Percentiles rank a stretch among this genome's conserved stretches.
Conservation (phyloP, 2,329 filamentous ascomycete species). For the Leptographium procerum region DNA sequence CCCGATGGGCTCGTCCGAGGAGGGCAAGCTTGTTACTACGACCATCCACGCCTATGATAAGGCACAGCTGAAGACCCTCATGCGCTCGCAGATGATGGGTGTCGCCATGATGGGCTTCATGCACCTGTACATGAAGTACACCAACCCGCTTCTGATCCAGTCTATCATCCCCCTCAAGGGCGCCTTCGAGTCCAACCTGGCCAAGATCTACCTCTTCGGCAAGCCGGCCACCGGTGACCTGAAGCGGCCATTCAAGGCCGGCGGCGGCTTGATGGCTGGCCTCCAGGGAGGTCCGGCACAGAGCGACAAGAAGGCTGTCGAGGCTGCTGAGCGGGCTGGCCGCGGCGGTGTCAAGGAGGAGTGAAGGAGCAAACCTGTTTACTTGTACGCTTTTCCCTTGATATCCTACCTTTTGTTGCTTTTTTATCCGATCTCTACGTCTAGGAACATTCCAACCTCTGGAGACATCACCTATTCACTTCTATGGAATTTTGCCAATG, state of each 20-base stretch:
- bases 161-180: slow-evolving; percentile 96
- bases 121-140: slow-evolving; percentile 99
- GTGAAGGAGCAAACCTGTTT: slow-evolving; percentile 27
- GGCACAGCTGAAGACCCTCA: slow-evolving; percentile 69
- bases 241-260: slow-evolving; percentile 88
- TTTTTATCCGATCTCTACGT: not conserved
- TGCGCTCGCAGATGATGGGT: slow-evolving; percentile 90
- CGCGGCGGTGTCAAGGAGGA: slow-evolving; percentile 63
- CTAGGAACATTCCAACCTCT: not conserved
- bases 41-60: slow-evolving; percentile 93
- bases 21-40: slow-evolving; percentile 91
- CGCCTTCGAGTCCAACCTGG: slow-evolving; percentile 86
- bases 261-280: slow-evolving; percentile 70
- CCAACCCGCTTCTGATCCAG: slow-evolving; percentile 97
- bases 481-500: not conserved
- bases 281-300: slow-evolving; percentile 64
- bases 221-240: slow-evolving; percentile 80
- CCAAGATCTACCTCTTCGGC: slow-evolving; percentile 91
- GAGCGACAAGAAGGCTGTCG: slow-evolving; percentile 85
- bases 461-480: not conserved
- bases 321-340: slow-evolving; percentile 65
- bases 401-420: not conserved
- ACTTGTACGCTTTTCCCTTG: not conserved
- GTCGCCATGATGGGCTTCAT: slow-evolving; percentile 97
- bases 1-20: slow-evolving; percentile 84